Evolutionary conservation across 163 green algal genomes (phyloP), one percentile per base, ranked within the genome.

Genomic region (Volvox carteri): DNA sequence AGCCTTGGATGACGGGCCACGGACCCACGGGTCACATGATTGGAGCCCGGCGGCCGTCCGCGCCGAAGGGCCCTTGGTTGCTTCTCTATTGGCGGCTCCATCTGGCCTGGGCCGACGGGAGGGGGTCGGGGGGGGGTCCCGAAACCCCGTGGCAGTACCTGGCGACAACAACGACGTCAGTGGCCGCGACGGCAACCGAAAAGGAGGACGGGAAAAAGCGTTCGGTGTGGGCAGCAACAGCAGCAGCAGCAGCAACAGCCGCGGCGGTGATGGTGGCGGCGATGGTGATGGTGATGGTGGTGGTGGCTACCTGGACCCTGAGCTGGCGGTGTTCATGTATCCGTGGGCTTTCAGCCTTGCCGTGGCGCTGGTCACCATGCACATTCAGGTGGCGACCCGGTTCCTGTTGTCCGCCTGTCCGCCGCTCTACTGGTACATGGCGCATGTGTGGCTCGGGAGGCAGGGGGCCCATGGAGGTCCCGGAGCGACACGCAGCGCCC

Each of bases 321-420:
- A 23, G 0, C 91, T 95, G 4, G 91, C 90, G 0, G 94, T 96
- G 23, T 95, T 96, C 48, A 77, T 98, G 5, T 95, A 95, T 46
- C 96, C 98, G 19, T 96, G 93, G 94, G 94, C 93, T 5, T 87
- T 97, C 33, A 94, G 97, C 86, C 85, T 93, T 21, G 79, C 87
- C 1, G 90, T 95, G 2, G 93, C 94, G 0, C 14, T 93, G 19
- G 60, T 96, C 6, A 87, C 96, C 23, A 98, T 99, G 96, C 95
- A 99, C 73, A 95, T 99, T n/a, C 96, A 99, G 90, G 97, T 99
- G 23, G 88, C 94, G 1, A 99, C 97, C 1, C 90, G 97, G 9
- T 98, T 99, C 74, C 85, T 88, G 83, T 37, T 99, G 35, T 98
- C 97, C 0, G 89, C 89, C 75, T 96, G 94, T 86, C 94, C 95